These are phyloP conservation scores for Pyronema domesticum DNA, from an alignment of 495 filamentous ascomycete genomes.

Conservation along the genomic window DNA sequence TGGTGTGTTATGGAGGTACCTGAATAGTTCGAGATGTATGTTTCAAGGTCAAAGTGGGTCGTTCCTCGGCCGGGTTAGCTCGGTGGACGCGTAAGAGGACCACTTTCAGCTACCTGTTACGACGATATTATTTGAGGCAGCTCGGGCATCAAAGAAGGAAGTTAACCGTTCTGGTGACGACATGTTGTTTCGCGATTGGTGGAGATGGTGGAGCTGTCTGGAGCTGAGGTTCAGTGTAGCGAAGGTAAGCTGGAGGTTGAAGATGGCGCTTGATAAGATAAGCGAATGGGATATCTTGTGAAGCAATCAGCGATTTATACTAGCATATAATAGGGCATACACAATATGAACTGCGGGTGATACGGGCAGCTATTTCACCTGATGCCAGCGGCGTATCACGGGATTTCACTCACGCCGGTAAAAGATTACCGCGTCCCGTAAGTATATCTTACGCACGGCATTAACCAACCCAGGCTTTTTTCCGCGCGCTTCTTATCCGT, in stretches of 20 bases:
- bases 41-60: constrained; percentile 83
- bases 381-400: no score
- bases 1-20: constrained; percentile 34
- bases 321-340: no score
- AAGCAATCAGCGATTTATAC: no score
- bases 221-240: background rate
- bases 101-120: background rate
- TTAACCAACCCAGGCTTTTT: no score
- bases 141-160: background rate
- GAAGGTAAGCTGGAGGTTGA: background rate
- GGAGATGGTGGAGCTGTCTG: background rate
- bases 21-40: constrained; percentile 78
- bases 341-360: no score
- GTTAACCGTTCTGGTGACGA: background rate
- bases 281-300: no score
- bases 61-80: constrained; percentile 33
- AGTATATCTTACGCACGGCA: no score
- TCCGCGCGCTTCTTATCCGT: no score
- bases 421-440: no score
- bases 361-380: no score
- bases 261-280: background rate
- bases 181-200: background rate
- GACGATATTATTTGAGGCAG: background rate
- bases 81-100: background rate
- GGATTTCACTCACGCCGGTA: no score